Conservation (phyloP, 129 eudicot species). For the Rutidosis leptorrhynchoides region DNA sequence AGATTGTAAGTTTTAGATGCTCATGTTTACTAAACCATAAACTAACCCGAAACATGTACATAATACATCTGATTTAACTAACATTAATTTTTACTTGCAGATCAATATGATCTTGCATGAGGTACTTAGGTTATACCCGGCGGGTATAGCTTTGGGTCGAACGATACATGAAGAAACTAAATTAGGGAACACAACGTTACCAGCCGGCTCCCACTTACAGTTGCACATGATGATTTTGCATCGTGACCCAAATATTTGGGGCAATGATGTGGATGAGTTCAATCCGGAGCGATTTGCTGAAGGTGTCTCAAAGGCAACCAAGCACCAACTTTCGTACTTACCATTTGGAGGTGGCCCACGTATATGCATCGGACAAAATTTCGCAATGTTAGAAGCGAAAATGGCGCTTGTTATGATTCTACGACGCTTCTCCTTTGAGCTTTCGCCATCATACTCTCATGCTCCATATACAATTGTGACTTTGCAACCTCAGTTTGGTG, state of each 20-base stretch:
- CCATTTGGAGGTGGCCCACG: conserved; percentile 45
- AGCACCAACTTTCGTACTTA: conserved; percentile 26
- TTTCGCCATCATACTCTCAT: conserved; percentile 34
- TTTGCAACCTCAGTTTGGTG: conserved; percentile 37
- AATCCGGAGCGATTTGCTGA: conserved; percentile 38
- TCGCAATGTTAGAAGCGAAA: conserved; percentile 40
- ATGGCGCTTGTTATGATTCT: conserved; percentile 37
- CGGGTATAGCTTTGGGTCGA: background rate
- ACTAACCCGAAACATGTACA: background rate
- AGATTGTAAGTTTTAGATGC: conserved; percentile 26
- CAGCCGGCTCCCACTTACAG: conserved; percentile 17
- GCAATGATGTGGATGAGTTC: conserved; percentile 37
- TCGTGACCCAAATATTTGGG: conserved; percentile 29
- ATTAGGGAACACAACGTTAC: conserved; percentile 29
- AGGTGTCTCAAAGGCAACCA: conserved; percentile 38
- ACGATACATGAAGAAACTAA: conserved; percentile 35
- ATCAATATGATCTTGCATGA: conserved; percentile 37
- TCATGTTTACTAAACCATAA: background rate
- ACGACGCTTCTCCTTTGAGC: conserved; percentile 32
- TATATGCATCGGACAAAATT: conserved; percentile 35
- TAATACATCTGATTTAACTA: background rate
- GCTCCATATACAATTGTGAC: conserved; percentile 36
- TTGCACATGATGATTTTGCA: conserved; percentile 35
- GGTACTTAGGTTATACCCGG: conserved; percentile 42
- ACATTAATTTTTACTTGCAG: background rate